Base-by-base conservation (phyloP, 2,329 filamentous ascomycete species). In the Botryosphaeria dothidea region DNA sequence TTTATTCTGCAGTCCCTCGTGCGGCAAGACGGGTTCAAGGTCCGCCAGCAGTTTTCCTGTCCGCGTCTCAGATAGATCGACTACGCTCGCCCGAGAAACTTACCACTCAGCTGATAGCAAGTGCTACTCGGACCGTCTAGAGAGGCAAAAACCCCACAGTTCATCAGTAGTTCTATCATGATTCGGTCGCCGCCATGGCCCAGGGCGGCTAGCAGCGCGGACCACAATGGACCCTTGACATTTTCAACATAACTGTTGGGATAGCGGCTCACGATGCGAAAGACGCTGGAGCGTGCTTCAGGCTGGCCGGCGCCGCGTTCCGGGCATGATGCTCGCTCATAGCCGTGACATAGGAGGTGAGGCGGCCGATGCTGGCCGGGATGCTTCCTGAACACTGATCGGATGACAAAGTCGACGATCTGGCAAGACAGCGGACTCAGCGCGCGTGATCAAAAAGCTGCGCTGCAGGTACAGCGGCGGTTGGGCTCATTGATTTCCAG, bases 291-390 rank as follows among this genome's bases (percentile, higher is more conserved):
- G 3, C 77, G 69, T 3, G 77, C 73, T 51, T 75, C 73, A 51
- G 74, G 70, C 3, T 76, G 73, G 9, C 70, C 69, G 8, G 70
- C 72, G 41, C 73, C 70, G 41, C 69, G 67, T 23, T 70, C 72
- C 36, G 70, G 68, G 52, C 69, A 70, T 46, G 76, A 73, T 2
- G 77, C 75, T 69, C 83, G 86, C 70, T 90, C 87, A 71, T 89
- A 96, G 25, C 94, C 94, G 81, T 96, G 90, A 70, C 92, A 93
- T 4, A 99, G 84, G 4, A 97, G 72, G 78, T 97, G 92, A 58
- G 86, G 85, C 1, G 90, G 89, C 71, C 84, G 86, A 57, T 81
- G 75, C 66, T 77, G 78, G 29, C 76, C 71, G 21, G 74, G 74
- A 34, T 82, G 79, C 69, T 85, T 83, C 13, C 85, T 86, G 75